Evolutionary conservation across 306 rosid genomes (phyloP), one percentile per base, ranked within the genome.

Genomic region (Acmispon strigosus): DNA sequence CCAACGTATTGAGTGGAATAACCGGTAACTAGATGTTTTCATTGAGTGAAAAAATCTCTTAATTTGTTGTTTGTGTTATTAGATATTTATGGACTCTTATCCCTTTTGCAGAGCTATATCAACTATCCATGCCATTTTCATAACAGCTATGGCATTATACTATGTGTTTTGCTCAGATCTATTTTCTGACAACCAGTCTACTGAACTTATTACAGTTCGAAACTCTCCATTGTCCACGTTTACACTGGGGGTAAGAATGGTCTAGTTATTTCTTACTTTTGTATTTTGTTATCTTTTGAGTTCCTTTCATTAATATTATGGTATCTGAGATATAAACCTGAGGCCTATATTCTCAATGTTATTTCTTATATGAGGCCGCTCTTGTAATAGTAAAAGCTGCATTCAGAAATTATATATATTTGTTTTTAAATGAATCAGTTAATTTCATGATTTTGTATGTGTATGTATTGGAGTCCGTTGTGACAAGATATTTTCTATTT

Each of bases 1-100:
- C 51, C 96, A 88, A 70, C 88, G 90, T 14, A 59, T 69, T 57
- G 96, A 92, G 80, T 92, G 98, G 98, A 90, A 88, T 75, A 90
- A 85, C 85, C 83, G 96, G 98, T 92, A 70, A 69, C 19, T 72
- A 59, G 45, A 64, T 49, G 43, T 14, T 76, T 53, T 66, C 54
- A 52, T 71, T 71, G 24, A 41, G 39, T 74, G 27, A 10, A 62
- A 62, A 27, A 18, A 17, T 32, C n/a, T 44, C 36, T 20, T 51
- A 18, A 60, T 62, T 55, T 43, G 24, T 52, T 50, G 41, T 66
- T 29, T 12, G 12, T 42, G 58, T 24, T 51, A 18, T 58, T 32
- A 50, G 16, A 13, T 56, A 20, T 74, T 75, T 13, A 62, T 75
- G 19, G 52, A 20, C 47, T 54, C 62, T 42, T 36, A 45, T 63